These are phyloP conservation scores for Globisporangium spiculum DNA, from an alignment of 352 stramenopile genomes.

Conservation along the genomic window DNA sequence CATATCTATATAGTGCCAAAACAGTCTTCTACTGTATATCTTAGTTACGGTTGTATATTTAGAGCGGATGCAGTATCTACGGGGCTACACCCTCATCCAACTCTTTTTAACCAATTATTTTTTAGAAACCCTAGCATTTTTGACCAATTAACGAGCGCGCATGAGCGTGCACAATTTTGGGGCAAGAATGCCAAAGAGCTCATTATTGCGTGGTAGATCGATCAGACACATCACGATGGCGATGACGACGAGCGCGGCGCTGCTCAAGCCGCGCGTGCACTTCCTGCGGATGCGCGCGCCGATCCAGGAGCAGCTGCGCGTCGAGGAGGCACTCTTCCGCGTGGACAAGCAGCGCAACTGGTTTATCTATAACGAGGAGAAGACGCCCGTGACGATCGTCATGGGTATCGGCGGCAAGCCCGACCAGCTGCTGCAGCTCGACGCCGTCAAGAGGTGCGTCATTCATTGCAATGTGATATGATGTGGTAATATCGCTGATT, in stretches of 20 bases:
- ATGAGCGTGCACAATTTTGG: no score
- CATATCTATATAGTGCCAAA: neutral
- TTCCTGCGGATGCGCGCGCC: conserved; percentile 68
- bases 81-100: no score
- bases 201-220: neutral
- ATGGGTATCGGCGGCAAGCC: conserved; percentile 96
- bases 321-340: conserved; percentile 94
- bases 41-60: neutral
- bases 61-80: neutral
- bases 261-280: conserved; percentile 49
- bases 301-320: conserved; percentile 82
- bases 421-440: conserved; percentile 85
- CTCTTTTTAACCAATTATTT: no score
- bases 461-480: neutral
- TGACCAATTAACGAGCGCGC: no score
- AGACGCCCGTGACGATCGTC: conserved; percentile 82
- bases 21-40: neutral
- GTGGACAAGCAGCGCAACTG: conserved; percentile 80
- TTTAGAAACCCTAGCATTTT: no score
- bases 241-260: conserved; percentile 11
- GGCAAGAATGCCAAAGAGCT: conserved; percentile 2
- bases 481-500: neutral
- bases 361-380: conserved; percentile 80
- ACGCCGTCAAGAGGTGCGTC: conserved; percentile 69
- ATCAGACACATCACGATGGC: neutral